A percentile compares a stretch with the other conserved stretches of the same genome.
phyloP scores from a whole-genome alignment of 306 rosid species.

The Prunus mongolica region DNA sequence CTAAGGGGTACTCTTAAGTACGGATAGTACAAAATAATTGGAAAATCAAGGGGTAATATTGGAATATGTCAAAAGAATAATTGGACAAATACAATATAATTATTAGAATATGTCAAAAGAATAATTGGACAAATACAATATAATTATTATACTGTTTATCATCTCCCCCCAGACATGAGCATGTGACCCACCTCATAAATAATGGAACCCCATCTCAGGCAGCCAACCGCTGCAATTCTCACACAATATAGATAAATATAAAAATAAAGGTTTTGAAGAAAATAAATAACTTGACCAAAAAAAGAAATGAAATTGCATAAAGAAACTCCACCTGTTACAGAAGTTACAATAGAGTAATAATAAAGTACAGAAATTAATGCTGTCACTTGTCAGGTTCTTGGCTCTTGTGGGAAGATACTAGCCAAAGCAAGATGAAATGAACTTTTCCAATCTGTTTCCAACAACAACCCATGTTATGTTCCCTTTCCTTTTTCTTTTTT shows the following conservation, averaged over 20 bases:
- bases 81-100: neutral
- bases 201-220: constrained; percentile 30
- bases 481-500: constrained; percentile 13
- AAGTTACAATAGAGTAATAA: constrained; percentile 20
- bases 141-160: neutral
- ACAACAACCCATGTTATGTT: constrained; percentile 57
- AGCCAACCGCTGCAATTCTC: constrained; percentile 18
- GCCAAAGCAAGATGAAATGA: constrained; percentile 31
- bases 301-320: neutral
- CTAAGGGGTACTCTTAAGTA: constrained; percentile 11
- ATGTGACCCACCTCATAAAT: constrained; percentile 37
- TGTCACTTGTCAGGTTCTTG: constrained; percentile 43
- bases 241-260: neutral
- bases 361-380: constrained; percentile 30
- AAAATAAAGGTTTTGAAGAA: neutral
- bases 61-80: constrained; percentile 12
- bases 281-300: neutral
- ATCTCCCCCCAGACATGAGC: constrained; percentile 24
- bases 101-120: neutral
- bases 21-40: constrained; percentile 14
- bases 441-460: constrained; percentile 59
- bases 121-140: neutral
- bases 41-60: neutral
- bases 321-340: constrained; percentile 1
- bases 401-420: constrained; percentile 31